Evolutionary conservation across 495 filamentous ascomycete species (phyloP).

Genomic region (Lasiosphaeris hirsuta): DNA sequence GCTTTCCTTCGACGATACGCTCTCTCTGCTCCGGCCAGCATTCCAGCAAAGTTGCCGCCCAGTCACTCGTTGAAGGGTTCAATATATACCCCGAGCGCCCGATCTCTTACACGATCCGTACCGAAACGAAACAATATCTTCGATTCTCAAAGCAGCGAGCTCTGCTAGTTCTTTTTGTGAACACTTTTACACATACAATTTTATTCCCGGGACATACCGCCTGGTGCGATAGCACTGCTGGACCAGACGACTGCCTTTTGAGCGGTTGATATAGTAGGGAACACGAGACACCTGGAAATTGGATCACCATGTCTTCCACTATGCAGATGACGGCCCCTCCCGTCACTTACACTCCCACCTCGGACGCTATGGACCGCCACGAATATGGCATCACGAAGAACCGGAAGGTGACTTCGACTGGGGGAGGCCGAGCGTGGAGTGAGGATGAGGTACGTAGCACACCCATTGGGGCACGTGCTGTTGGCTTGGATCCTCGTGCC

Average conservation of each 20-base stretch:
- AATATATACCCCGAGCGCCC: background rate
- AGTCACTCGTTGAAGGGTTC: background rate
- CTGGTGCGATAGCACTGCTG: conserved; percentile 21
- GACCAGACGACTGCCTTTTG: conserved; percentile 9
- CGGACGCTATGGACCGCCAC: conserved; percentile 49
- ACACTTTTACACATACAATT: conserved; percentile 18
- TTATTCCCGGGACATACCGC: conserved; percentile 33
- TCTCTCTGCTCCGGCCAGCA: background rate
- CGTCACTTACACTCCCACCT: conserved; percentile 41
- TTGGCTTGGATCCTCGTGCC: background rate
- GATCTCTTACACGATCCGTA: conserved; percentile 13
- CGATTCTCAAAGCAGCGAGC: conserved; percentile 37
- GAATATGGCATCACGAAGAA: conserved; percentile 55
- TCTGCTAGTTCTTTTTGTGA: conserved; percentile 31
- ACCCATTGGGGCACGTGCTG: background rate
- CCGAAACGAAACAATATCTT: conserved; percentile 27
- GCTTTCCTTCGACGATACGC: conserved; percentile 14
- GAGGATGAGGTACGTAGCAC: conserved; percentile 64
- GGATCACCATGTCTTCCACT: conserved; percentile 42
- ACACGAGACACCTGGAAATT: conserved; percentile 9
- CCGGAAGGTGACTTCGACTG: conserved; percentile 63
- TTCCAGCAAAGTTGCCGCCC: background rate
- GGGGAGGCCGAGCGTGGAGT: conserved; percentile 72
- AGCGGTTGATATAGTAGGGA: conserved; percentile 6
- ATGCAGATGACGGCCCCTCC: conserved; percentile 45